phyloP scores from a whole-genome alignment of 352 stramenopile species.

The Thalassiosira livingstoniorum region DNA sequence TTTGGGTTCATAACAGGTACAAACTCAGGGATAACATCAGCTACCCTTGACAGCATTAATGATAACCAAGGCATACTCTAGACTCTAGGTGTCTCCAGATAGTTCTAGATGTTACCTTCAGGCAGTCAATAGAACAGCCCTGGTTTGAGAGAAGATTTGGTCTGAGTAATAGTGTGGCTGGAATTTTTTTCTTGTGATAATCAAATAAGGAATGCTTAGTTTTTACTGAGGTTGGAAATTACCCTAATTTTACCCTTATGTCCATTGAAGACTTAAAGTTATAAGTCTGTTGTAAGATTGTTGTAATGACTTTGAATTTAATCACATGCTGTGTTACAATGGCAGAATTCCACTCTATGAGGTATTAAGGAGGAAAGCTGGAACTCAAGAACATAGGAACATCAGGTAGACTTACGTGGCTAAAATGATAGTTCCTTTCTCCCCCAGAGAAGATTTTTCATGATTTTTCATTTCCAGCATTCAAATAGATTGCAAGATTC shows the following conservation, averaged over 20 bases:
- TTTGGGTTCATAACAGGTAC: not conserved
- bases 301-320: slow-evolving; percentile 8
- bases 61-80: not conserved
- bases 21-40: not conserved
- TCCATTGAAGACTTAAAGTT: too few relatives aligned
- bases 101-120: not conserved
- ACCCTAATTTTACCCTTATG: too few relatives aligned
- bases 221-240: too few relatives aligned
- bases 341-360: too few relatives aligned
- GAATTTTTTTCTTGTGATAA: not conserved
- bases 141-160: not conserved
- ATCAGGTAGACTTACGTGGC: not conserved
- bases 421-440: not conserved
- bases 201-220: too few relatives aligned
- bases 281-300: too few relatives aligned
- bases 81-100: not conserved
- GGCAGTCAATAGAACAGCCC: not conserved
- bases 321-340: slow-evolving; percentile 42
- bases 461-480: too few relatives aligned
- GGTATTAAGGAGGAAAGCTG: slow-evolving; percentile 32
- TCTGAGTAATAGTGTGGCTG: not conserved
- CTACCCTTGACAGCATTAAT: not conserved
- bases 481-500: too few relatives aligned
- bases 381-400: not conserved
- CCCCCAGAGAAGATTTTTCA: slow-evolving; percentile 46